Evolutionary conservation across 768 basidiomycete genomes (phyloP).

Genomic region (Naganishia onofrii): DNA sequence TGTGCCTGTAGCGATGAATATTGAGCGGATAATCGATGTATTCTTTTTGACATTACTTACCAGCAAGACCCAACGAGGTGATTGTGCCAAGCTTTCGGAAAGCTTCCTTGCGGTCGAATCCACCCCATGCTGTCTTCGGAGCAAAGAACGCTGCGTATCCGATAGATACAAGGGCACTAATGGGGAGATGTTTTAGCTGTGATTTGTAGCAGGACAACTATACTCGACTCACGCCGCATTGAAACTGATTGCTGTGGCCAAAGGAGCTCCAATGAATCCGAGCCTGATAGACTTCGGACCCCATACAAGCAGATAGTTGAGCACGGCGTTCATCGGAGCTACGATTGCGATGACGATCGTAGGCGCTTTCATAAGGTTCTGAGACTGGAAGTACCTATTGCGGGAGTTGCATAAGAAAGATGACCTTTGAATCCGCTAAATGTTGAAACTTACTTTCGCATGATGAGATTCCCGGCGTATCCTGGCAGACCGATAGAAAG

Average conservation of each 20-base stretch:
- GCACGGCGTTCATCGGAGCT: slow-evolving; percentile 76
- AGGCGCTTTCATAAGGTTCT: slow-evolving; percentile 79
- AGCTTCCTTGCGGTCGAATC: slow-evolving; percentile 64
- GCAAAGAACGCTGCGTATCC: slow-evolving; percentile 50
- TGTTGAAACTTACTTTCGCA: slow-evolving; percentile 53
- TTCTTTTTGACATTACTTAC: slow-evolving; percentile 44
- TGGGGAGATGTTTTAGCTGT: not conserved
- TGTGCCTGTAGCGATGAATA: slow-evolving; percentile 55
- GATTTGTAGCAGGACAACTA: not conserved
- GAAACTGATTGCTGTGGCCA: slow-evolving; percentile 83
- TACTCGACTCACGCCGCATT: slow-evolving; percentile 62
- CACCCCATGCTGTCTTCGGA: slow-evolving; percentile 77
- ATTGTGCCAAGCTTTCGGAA: slow-evolving; percentile 67
- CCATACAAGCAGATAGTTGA: slow-evolving; percentile 90
- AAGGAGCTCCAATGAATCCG: slow-evolving; percentile 87
- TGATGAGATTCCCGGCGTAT: slow-evolving; percentile 62
- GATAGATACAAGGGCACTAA: slow-evolving; percentile 50
- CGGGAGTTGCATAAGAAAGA: not conserved
- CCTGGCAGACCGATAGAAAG: slow-evolving; percentile 76
- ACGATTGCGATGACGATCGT: slow-evolving; percentile 77
- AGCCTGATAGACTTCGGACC: slow-evolving; percentile 73
- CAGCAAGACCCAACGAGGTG: slow-evolving; percentile 59
- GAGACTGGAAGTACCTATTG: slow-evolving; percentile 71
- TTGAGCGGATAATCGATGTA: not conserved
- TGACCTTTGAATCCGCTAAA: not conserved